Percentiles rank a stretch among this genome's conserved stretches.
Evolutionary conservation across 768 basidiomycete genomes (phyloP).

Genomic region (Macrolepiota albuminosa): DNA sequence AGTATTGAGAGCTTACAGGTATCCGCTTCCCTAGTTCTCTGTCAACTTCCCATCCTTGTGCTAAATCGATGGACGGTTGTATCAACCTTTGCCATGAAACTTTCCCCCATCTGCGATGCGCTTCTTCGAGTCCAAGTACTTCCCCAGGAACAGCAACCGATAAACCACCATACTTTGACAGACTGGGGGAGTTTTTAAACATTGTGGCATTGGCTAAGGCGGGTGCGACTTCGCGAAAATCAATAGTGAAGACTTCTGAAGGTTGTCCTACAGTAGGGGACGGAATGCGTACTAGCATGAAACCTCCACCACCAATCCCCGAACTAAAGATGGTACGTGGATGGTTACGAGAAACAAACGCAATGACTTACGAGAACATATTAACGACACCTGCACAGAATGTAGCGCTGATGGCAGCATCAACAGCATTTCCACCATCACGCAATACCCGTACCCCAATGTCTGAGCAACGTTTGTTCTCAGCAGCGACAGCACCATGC

Average conservation of each 20-base stretch:
- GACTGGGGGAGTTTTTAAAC: slow-evolving; percentile 51
- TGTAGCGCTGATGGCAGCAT: slow-evolving; percentile 75
- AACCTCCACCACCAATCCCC: slow-evolving; percentile 85
- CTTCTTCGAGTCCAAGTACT: slow-evolving; percentile 80
- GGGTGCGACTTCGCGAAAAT: slow-evolving; percentile 89
- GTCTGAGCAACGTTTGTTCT: slow-evolving; percentile 81
- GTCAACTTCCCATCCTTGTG: slow-evolving; percentile 76
- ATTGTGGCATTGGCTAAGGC: slow-evolving; percentile 68
- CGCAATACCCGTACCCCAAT: slow-evolving; percentile 76
- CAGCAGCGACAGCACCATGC: slow-evolving; percentile 84
- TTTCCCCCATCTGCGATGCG: slow-evolving; percentile 77
- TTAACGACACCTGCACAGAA: slow-evolving; percentile 82
- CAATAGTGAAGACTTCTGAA: slow-evolving; percentile 68
- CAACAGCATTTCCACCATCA: slow-evolving; percentile 87
- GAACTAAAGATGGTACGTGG: slow-evolving; percentile 38
- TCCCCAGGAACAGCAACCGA: slow-evolving; percentile 92
- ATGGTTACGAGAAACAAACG: not conserved
- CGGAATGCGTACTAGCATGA: slow-evolving; percentile 79
- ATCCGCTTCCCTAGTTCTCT: slow-evolving; percentile 72
- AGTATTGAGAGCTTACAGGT: slow-evolving; percentile 38
- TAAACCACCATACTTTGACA: slow-evolving; percentile 71
- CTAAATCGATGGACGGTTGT: slow-evolving; percentile 68
- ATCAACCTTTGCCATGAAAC: slow-evolving; percentile 78
- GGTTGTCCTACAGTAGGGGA: slow-evolving; percentile 32
- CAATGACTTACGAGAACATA: slow-evolving; percentile 76